phyloP scores from a whole-genome alignment of 2,329 filamentous ascomycete genomes.

The Davidsoniella virescens region DNA sequence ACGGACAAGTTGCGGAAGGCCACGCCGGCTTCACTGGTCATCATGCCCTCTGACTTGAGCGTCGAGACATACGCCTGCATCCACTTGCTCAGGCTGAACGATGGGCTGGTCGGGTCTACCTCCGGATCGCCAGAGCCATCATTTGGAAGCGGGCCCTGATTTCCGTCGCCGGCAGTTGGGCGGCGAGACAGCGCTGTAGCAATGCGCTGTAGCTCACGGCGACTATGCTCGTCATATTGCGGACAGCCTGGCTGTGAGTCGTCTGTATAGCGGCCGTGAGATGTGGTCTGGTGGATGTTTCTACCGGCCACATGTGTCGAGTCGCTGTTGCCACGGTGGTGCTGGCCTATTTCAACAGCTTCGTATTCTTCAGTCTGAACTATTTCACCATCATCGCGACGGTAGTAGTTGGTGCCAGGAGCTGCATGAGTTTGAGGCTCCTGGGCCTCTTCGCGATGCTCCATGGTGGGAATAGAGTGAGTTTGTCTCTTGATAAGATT shows the following conservation, averaged over 20 bases:
- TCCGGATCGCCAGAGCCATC: constrained; percentile 17
- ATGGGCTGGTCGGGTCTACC: constrained; percentile 23
- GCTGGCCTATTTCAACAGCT: neutral
- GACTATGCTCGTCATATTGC: constrained; percentile 18
- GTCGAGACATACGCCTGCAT: constrained; percentile 23
- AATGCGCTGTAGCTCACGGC: constrained; percentile 24
- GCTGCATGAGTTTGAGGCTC: too few relatives aligned
- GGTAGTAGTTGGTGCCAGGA: too few relatives aligned
- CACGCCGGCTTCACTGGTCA: constrained; percentile 38
- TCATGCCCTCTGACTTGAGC: constrained; percentile 39
- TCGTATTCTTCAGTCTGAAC: too few relatives aligned
- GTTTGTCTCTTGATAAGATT: too few relatives aligned
- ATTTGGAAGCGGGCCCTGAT: neutral
- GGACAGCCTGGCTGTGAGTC: constrained; percentile 7
- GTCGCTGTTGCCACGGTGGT: neutral
- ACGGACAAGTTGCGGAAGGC: constrained; percentile 50
- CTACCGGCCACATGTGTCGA: neutral
- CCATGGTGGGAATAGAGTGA: too few relatives aligned
- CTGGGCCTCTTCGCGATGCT: too few relatives aligned
- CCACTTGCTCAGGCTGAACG: constrained; percentile 29
- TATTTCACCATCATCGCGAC: too few relatives aligned
- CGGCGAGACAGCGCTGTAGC: constrained; percentile 25
- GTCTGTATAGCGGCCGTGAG: neutral
- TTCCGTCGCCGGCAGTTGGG: constrained; percentile 13
- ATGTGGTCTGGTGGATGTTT: neutral